Base-by-base conservation (phyloP, 2,329 filamentous ascomycete species). In the Trichoderma citrinoviride region DNA sequence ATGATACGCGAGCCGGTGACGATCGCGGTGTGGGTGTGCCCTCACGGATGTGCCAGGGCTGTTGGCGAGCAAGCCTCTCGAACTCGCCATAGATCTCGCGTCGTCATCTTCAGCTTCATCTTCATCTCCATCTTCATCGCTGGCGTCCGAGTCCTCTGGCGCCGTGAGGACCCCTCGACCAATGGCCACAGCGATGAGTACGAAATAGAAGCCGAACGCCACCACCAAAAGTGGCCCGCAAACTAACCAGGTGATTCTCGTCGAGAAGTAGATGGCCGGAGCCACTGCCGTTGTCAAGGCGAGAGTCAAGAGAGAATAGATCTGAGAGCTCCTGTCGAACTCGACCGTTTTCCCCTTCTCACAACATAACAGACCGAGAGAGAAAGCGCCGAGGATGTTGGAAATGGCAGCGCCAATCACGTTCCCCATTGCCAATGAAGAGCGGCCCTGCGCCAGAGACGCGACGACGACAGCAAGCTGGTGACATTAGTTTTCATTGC, bases 311-410 rank as follows among this genome's bases (percentile, higher is more conserved):
- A 65, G 62, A 33, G 80, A 77, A 67, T 85, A 84, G 14, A 82
- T 73, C 66, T 78, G 80, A 1, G 81, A 76, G 65, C 80, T 83
- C n/a, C 70, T 68, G 67, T 85, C 83, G 65, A 84, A 85, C 1
- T 68, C 54, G 27, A 67, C 50, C 19, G 60, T 44, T 63, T 66
- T 58, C 27, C 27, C 27, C 17, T 10, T 37, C 44, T 50, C 57
- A 64, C 77, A 73, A 68, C 78, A 82, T 3, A 85, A 69, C 1
- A 85, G 74, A 5, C 82, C 83, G 1, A 85, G 74, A 1, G 82
- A 82, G 68, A 85, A 85, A 14, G 83, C 83, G 17, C 83, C 83
- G 2, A 85, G 76, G 57, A 85, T 82, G 62, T 85, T 85, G 56
- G 83, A 84, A 52, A 85, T 82, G 41, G 78, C 75, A 19, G 81